Conservation (phyloP, 352 stramenopile species). For the Phytophthora tubulina region DNA sequence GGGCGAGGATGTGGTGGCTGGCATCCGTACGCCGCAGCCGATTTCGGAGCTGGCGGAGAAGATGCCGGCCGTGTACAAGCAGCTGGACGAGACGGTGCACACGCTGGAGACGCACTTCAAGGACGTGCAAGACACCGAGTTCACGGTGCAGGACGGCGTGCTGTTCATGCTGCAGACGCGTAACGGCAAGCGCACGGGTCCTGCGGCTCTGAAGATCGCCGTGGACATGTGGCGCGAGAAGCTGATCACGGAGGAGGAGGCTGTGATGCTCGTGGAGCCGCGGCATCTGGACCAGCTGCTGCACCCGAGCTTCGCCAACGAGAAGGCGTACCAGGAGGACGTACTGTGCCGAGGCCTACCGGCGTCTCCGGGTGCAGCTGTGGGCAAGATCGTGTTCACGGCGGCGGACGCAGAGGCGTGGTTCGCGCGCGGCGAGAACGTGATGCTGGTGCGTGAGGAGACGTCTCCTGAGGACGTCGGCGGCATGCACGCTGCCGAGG, state of each 20-base stretch:
- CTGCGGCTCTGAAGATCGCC: conserved; percentile 33
- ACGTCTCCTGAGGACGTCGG: conserved; percentile 36
- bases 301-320: conserved; percentile 35
- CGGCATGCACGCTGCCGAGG: conserved; percentile 37
- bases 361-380: conserved; percentile 30
- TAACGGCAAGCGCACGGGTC: conserved; percentile 35
- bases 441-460: conserved; percentile 37
- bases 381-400: conserved; percentile 42
- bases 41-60: conserved; percentile 38
- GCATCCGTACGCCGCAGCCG: conserved; percentile 34
- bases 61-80: conserved; percentile 38
- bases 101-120: conserved; percentile 43
- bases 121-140: conserved; percentile 40
- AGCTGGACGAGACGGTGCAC: conserved; percentile 38
- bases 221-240: conserved; percentile 43
- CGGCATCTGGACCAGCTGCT: conserved; percentile 36
- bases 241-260: conserved; percentile 40
- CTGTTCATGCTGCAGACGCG: conserved; percentile 42
- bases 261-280: conserved; percentile 41
- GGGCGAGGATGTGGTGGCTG: conserved; percentile 38
- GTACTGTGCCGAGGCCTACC: conserved; percentile 32
- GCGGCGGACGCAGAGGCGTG: conserved; percentile 30
- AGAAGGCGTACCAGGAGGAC: conserved; percentile 39
- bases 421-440: conserved; percentile 34
- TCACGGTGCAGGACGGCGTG: conserved; percentile 37